A percentile compares a stretch with the other conserved stretches of the same genome.
These are phyloP conservation scores for Bruguiera hainesii DNA, from an alignment of 441 rosid species.

Conservation along the genomic window DNA sequence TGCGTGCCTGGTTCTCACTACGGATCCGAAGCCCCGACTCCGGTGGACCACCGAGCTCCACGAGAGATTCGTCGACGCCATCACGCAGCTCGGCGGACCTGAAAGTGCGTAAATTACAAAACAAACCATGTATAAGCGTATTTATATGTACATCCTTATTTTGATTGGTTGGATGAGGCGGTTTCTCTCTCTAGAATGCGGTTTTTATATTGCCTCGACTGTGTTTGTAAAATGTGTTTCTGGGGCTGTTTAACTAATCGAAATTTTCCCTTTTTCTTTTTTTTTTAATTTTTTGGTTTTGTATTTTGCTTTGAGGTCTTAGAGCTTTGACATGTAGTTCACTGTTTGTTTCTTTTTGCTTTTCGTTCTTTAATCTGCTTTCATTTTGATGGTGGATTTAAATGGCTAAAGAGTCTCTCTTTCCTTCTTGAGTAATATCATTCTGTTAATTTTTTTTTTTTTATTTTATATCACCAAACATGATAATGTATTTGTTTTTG, in stretches of 20 bases:
- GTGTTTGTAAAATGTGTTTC: constrained; percentile 6
- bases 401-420: constrained; percentile 2
- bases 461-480: not conserved
- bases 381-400: constrained; percentile 2
- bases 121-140: not conserved
- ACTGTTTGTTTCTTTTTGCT: not conserved
- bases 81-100: constrained; percentile 90
- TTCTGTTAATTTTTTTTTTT: not conserved
- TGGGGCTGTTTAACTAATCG: not conserved
- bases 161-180: not conserved
- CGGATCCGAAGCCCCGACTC: constrained; percentile 95
- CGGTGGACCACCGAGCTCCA: constrained; percentile 97
- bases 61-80: constrained; percentile 85
- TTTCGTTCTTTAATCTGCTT: not conserved
- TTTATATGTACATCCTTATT: not conserved
- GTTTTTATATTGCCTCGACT: not conserved
- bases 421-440: not conserved
- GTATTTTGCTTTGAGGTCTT: not conserved
- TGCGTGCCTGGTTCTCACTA: constrained; percentile 72
- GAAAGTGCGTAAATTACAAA: constrained; percentile 49
- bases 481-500: not conserved
- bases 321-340: not conserved
- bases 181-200: not conserved
- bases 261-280: not conserved
- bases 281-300: not conserved